phyloP scores from a whole-genome alignment of 2,329 filamentous ascomycete species.

The Metarhizium robertsii region DNA sequence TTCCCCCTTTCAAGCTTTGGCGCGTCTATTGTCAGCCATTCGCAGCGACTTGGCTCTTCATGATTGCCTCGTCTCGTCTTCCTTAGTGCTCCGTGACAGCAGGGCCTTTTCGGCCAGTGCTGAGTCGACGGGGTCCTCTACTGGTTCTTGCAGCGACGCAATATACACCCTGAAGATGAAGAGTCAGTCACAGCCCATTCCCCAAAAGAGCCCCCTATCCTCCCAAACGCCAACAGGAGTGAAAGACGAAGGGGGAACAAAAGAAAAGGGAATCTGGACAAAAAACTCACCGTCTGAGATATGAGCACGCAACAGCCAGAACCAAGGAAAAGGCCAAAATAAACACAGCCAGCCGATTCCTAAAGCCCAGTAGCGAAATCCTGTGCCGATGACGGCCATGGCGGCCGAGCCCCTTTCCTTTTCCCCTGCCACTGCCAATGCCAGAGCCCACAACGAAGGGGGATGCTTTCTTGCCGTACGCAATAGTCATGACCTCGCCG shows the following conservation, averaged over 20 bases:
- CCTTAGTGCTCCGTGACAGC: neutral
- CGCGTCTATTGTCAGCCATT: neutral
- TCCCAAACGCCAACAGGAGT: neutral
- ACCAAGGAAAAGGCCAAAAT: conserved; percentile 10
- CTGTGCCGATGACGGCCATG: neutral
- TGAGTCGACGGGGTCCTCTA: neutral
- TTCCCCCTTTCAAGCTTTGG: neutral
- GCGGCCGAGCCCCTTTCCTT: too few relatives aligned
- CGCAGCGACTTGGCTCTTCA: neutral
- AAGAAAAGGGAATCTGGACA: neutral
- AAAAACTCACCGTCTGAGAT: conserved; percentile 8
- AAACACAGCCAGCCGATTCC: conserved; percentile 9
- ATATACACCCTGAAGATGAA: neutral
- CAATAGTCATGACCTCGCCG: conserved; percentile 9
- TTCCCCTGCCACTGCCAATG: neutral
- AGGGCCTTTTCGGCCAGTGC: conserved; percentile 1
- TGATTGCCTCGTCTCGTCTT: neutral
- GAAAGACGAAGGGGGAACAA: neutral
- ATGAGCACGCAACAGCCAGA: conserved; percentile 9
- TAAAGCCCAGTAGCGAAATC: conserved; percentile 6
- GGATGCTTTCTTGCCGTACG: neutral
- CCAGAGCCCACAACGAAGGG: neutral
- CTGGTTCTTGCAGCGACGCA: neutral
- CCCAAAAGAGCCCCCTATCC: too few relatives aligned
- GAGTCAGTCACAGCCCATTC: neutral